phyloP scores from a whole-genome alignment of 2,329 filamentous ascomycete genomes.

The Coniochaeta sp. region DNA sequence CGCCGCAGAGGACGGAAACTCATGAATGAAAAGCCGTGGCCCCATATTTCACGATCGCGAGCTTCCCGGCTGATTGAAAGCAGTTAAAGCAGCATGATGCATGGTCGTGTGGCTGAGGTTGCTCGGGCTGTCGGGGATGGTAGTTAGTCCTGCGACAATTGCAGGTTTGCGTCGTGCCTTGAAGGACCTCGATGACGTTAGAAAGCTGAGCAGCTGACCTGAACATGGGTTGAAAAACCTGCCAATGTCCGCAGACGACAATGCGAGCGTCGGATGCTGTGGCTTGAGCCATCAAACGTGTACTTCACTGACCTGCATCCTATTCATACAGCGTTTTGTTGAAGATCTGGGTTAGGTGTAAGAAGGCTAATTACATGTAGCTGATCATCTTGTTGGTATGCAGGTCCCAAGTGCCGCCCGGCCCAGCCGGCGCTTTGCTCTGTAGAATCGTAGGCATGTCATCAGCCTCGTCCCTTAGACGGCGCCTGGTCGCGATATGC shows the following conservation, averaged over 20 bases:
- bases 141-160: neutral
- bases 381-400: too few species aligned
- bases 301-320: neutral
- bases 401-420: too few species aligned
- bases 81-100: neutral
- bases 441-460: too few species aligned
- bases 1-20: too few species aligned
- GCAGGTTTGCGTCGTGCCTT: neutral
- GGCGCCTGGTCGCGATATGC: too few species aligned
- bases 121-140: neutral
- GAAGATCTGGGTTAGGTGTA: neutral
- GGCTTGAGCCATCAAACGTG: neutral
- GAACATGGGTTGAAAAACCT: neutral
- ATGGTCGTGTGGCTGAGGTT: neutral
- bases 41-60: neutral
- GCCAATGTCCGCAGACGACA: neutral
- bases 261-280: neutral
- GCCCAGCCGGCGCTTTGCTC: too few species aligned
- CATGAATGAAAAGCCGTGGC: neutral
- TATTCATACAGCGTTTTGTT: neutral
- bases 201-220: neutral
- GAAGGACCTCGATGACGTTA: slow-evolving; percentile 1
- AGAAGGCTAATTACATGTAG: too few species aligned
- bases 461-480: too few species aligned
- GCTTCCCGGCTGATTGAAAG: neutral